A percentile compares a stretch with the other conserved stretches of the same genome.
phyloP scores from a whole-genome alignment of 441 rosid genomes.

The Sinapis alba region DNA sequence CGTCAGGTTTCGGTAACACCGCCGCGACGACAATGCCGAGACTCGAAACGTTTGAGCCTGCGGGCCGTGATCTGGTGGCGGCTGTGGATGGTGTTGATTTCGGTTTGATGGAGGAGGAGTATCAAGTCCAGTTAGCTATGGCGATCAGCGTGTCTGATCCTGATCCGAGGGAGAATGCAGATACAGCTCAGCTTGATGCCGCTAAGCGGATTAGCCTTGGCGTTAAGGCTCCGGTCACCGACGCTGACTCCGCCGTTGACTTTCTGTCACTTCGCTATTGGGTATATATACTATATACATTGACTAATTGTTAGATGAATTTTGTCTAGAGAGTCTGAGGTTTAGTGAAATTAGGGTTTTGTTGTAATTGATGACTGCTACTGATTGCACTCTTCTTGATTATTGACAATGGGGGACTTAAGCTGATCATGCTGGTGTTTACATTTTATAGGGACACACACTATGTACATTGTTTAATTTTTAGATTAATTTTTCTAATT shows the following conservation, averaged over 20 bases:
- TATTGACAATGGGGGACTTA: no score
- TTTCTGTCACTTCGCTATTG: slow-evolving; percentile 84
- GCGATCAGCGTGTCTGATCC: slow-evolving; percentile 94
- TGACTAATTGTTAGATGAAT: background rate
- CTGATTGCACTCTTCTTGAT: no score
- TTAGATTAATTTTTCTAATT: background rate
- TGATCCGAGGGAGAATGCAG: slow-evolving; percentile 63
- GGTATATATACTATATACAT: slow-evolving; percentile 45
- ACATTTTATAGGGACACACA: background rate
- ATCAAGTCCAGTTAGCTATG: slow-evolving; percentile 88
- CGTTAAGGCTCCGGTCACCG: slow-evolving; percentile 50
- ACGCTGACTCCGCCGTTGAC: slow-evolving; percentile 54
- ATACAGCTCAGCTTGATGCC: slow-evolving; percentile 93
- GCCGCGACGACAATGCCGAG: slow-evolving; percentile 47
- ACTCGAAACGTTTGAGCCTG: slow-evolving; percentile 52
- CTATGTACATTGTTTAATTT: background rate
- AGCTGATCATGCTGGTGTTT: no score
- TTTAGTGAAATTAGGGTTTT: no score
- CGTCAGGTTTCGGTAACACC: slow-evolving; percentile 38
- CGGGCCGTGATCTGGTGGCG: slow-evolving; percentile 47
- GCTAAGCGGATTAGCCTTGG: slow-evolving; percentile 96
- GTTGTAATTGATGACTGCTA: no score
- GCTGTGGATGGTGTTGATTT: slow-evolving; percentile 52
- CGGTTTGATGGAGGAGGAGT: slow-evolving; percentile 84
- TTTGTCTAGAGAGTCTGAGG: no score